Evolutionary conservation across 768 basidiomycete genomes (phyloP), one percentile per base, ranked within the genome.

Genomic region (Psilocybe tampanensis): DNA sequence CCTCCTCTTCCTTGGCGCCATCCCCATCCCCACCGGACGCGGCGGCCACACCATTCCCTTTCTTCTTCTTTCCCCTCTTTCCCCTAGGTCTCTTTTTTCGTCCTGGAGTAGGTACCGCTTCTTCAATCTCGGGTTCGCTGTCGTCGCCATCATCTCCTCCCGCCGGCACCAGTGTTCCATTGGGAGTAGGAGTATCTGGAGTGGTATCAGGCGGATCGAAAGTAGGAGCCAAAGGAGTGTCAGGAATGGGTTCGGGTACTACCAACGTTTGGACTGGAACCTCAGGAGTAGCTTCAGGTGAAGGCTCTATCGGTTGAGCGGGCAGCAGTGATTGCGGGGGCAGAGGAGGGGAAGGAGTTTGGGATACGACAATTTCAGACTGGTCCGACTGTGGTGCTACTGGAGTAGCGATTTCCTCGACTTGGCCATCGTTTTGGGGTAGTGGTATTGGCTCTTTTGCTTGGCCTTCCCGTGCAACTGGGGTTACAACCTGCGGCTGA

Each of bases 51-150:
- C 62, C 68, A 21, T 74, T 74, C 1, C 70, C 58, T 54, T 81
- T 82, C 65, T 81, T 84, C 68, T 82, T 83, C 70, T 80, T 81
- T 2, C 80, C 82, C 54, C 81, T 72, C 69, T 79, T 80, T 29
- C 84, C 82, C 54, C 85, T 74, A 39, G 79, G 69, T 0, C 64
- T 70, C 62, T 75, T 80, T 65, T 76, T 76, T 72, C 78, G 77
- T 58, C 77, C 74, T 3, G 77, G 74, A 1, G 74, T 74, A 0
- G 68, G 67, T 1, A 68, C 63, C 2, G 60, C 61, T 13, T 34
- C 61, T 3, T 61, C 60, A 33, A 56, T 55, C 11, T 58, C 71
- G 69, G 22, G 61, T 4, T 60, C 61, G 13, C 42, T 59, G 1
- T 61, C 60, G 15, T 58, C 59, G 8, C 51, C 70, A 11, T 84